Base-by-base conservation (phyloP, 2,329 filamentous ascomycete species). In the Phialocephala subalpina region DNA sequence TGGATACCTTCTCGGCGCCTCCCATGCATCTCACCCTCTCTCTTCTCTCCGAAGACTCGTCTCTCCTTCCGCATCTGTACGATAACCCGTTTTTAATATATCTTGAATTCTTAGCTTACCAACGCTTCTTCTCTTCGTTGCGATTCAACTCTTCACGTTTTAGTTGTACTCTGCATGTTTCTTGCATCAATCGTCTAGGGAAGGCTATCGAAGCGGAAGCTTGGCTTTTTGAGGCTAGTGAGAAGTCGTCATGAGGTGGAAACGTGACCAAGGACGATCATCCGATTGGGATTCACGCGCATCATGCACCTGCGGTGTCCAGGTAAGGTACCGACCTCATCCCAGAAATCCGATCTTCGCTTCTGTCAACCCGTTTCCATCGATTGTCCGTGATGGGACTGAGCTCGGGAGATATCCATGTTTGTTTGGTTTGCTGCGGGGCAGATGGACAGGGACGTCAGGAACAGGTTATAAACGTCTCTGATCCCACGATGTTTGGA, bases 221-320 rank as follows among this genome's bases (percentile, higher is more conserved):
- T 29, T 53, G 49, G 25, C 12, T 12, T 6, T 14, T 27, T 27
- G 25, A 27, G 25, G 9, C 49, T 33, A 25, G 25, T 5, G 22
- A 53, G 25, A 49, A 53, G 49, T 53, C 49, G 25, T 53, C 4
- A 33, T 53, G 4, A 9, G 49, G 16, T 33, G 4, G 22, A 18
- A 53, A 53, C 49, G 49, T 53, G 49, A 33, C 27, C 12, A 53
- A 33, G 8, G 9, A 12, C 14, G 49, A 53, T 53, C 49, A n/a
- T 53, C 49, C 25, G 49, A 53, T 53, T 53, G 45, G 45, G 45
- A 49, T 49, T 27, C 7, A 49, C 25, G 22, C 22, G 45, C 45
- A n/a, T 20, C 20, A 49, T 49, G 45, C 45, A 49, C 7, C 29
- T 33, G 38, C 38, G 38, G 18, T 42, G 18, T 12, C 18, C 16